Evolutionary conservation across 441 rosid species (phyloP).

Genomic region (Pelargonium citronellum): DNA sequence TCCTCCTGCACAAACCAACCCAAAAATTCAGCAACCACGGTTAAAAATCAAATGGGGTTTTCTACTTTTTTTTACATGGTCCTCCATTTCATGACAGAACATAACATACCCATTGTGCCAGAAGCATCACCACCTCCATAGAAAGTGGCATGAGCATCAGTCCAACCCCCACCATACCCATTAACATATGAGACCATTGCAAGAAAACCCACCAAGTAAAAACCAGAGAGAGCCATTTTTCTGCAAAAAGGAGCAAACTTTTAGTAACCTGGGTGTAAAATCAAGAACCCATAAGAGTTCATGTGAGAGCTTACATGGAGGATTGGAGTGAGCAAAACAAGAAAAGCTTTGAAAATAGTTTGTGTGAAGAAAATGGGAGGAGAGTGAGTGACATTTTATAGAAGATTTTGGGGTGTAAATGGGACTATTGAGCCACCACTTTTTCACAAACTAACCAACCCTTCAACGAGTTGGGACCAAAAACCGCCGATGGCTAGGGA

Average conservation of each 20-base stretch:
- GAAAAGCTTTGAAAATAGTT: not conserved
- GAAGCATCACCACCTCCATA: slow-evolving; percentile 98
- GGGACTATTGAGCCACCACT: not conserved
- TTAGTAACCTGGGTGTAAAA: too few relatives aligned
- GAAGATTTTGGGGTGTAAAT: not conserved
- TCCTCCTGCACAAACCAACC: slow-evolving; percentile 46
- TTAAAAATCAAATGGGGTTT: too few relatives aligned
- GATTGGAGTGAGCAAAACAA: not conserved
- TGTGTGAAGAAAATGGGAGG: not conserved
- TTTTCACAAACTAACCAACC: slow-evolving; percentile 4
- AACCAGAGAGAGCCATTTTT: slow-evolving; percentile 36
- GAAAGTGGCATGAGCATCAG: slow-evolving; percentile 83
- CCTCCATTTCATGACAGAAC: too few relatives aligned
- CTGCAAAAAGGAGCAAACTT: slow-evolving; percentile 1
- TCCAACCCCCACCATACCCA: slow-evolving; percentile 65
- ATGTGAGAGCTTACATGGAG: not conserved
- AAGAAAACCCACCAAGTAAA: slow-evolving; percentile 40
- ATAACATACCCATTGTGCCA: slow-evolving; percentile 81
- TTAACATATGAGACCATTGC: slow-evolving; percentile 44
- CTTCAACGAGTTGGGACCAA: not conserved
- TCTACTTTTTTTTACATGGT: too few relatives aligned
- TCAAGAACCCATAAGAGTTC: not conserved
- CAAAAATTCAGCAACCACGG: not conserved
- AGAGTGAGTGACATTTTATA: not conserved
- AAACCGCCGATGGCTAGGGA: not conserved